Percentiles rank a stretch among this genome's conserved stretches.
phyloP scores from a whole-genome alignment of 2,329 filamentous ascomycete species.

The Incumbomyces lentus region DNA sequence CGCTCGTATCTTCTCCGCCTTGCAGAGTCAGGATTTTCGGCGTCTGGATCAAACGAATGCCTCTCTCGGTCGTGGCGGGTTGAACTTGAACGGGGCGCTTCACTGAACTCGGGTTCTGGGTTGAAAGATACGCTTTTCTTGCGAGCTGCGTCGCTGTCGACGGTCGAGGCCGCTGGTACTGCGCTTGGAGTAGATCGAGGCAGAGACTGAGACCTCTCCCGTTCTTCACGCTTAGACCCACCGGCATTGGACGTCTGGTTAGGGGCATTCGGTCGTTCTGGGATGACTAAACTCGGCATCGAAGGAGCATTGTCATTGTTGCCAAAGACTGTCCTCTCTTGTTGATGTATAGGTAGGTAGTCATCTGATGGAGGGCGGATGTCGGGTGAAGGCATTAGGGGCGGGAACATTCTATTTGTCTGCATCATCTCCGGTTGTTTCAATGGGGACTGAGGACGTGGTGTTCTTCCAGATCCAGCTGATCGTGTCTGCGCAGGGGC shows the following conservation, averaged over 20 bases:
- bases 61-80: neutral
- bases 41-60: constrained; percentile 7
- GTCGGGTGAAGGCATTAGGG: constrained; percentile 4
- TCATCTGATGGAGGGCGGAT: constrained; percentile 1
- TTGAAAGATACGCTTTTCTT: constrained; percentile 20
- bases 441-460: neutral
- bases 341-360: neutral
- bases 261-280: constrained; percentile 2
- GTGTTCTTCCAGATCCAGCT: neutral
- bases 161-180: constrained; percentile 9
- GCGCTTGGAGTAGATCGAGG: constrained; percentile 8
- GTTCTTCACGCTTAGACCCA: neutral
- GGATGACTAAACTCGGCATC: constrained; percentile 4
- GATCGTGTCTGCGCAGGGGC: neutral
- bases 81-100: neutral
- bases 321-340: neutral
- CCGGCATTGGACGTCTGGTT: constrained; percentile 5
- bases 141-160: constrained; percentile 3
- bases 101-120: constrained; percentile 14
- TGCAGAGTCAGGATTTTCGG: constrained; percentile 10
- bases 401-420: neutral
- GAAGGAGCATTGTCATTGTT: neutral
- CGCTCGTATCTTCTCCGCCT: constrained; percentile 22
- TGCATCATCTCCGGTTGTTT: constrained; percentile 2
- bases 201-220: neutral